Evolutionary conservation across 768 basidiomycete species (phyloP), one percentile per base, ranked within the genome.

Genomic region (Russula brevipes): DNA sequence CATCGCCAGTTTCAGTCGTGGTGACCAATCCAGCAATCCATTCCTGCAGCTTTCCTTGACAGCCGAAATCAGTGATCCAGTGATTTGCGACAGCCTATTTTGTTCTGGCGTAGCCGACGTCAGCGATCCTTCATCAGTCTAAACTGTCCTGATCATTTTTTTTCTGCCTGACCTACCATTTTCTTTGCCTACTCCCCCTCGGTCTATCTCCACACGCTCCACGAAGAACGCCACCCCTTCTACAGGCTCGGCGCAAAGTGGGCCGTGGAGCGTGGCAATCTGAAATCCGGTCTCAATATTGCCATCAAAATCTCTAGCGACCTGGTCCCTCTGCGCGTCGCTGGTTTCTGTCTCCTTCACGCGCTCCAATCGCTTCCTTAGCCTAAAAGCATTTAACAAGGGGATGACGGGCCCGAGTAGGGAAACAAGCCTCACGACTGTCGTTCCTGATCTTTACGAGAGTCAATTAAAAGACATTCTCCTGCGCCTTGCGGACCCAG

Each of bases 1-100:
- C 94, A 98, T 98, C 0, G 97, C 97, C 68, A 99, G 78, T 86
- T 95, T 91, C 68, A 99, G 81, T 61, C 97, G 81, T 14, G 97
- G 97, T 2, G 95, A 98, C 97, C 97, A 99, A 74, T 98, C 97
- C 50, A 98, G 77, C 60, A 99, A 73, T 0, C 90, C 94, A 67
- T 86, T 88, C 63, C 91, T 83, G 72, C 94, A 98, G 0, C 92
- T 87, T 69, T 99, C 97, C 73, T 88, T 84, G 45, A 92, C 86
- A 3, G 87, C 82, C 4, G 97, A 90, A 66, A 96, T 94, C 52
- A 97, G 78, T 2, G 94, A 94, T 14, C 97, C 97, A 1, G 89
- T 86, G 31, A 94, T 84, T 70, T 95, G 94, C 0, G 90, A 83
- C 72, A 89, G 81, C 54, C 85, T 79, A 59, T 91, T 92, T 72